Evolutionary conservation across 2,329 filamentous ascomycete species (phyloP), one percentile per base, ranked within the genome.

Genomic region (Nemania sp.): DNA sequence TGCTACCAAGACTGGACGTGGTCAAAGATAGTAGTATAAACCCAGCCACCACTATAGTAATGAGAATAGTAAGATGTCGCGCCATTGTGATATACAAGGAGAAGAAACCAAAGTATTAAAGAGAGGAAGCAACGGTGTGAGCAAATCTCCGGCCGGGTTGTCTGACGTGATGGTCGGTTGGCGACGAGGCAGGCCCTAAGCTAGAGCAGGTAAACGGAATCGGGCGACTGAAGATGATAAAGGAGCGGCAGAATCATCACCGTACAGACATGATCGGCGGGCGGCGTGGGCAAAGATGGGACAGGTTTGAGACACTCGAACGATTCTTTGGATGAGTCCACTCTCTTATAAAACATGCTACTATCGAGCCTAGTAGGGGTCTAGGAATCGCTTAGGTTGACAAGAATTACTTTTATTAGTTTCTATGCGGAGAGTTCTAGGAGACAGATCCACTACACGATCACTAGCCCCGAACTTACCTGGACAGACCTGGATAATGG

Each of bases 1-100:
- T 69, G 20, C 52, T 29, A 45, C 66, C 59, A 43, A 86, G 83
- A 62, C 89, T 86, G 72, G 89, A 86, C 70, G 67, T 64, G 15
- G 87, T 82, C 71, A 90, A 86, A 47, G 87, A 86, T 65, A 92
- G 72, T 74, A 87, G 84, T 62, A 88, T 81, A 74, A 90, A 84
- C 69, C 86, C 79, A 66, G 86, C 81, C 72, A 89, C 82, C 72
- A 84, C 83, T 72, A 90, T 75, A 56, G 89, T 76, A 70, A 90
- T 75, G 57, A 86, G 80, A 71, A 87, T 76, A 32, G 87, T 82
- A 66, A 89, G 77, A 73, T 88, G 85, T 70, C 87, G 84, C 68
- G 86, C 83, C 86, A 88, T 88, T 62, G 47, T 68, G 27, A n/a
- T 32, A 52, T 29, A 24, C n/a, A 5, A 32, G 2, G 29, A 26